Conservation (phyloP, 495 filamentous ascomycete species). For the Penicillium silybi region DNA sequence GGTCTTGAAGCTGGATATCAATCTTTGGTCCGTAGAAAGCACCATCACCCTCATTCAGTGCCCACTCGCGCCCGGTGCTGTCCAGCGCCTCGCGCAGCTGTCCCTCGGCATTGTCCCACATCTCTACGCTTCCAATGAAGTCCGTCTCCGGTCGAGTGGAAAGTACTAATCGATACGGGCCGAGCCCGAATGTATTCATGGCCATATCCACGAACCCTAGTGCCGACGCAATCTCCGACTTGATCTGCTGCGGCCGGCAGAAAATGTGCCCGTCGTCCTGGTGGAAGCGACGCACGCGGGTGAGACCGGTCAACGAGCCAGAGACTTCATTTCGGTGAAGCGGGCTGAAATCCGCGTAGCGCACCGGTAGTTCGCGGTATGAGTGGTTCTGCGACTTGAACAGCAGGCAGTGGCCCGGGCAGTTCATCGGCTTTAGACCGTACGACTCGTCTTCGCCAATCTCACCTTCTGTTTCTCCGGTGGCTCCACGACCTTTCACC, state of each 20-base stretch:
- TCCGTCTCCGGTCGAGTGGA: slow-evolving; percentile 75
- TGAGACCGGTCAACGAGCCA: slow-evolving; percentile 80
- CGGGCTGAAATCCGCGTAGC: slow-evolving; percentile 91
- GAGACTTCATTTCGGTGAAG: slow-evolving; percentile 89
- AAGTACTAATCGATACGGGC: slow-evolving; percentile 69
- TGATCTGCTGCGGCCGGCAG: slow-evolving; percentile 78
- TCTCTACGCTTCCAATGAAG: slow-evolving; percentile 71
- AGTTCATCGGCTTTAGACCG: slow-evolving; percentile 96
- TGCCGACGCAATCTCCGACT: slow-evolving; percentile 72
- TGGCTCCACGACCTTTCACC: slow-evolving; percentile 63
- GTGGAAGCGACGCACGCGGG: slow-evolving; percentile 87
- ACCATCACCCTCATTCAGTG: slow-evolving; percentile 74
- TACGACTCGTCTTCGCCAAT: slow-evolving; percentile 70
- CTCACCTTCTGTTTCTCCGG: slow-evolving; percentile 41
- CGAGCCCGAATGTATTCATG: slow-evolving; percentile 71
- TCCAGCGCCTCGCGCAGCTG: slow-evolving; percentile 69
- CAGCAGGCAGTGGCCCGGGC: slow-evolving; percentile 88
- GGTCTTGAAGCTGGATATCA: slow-evolving; percentile 79
- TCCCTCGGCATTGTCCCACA: slow-evolving; percentile 79
- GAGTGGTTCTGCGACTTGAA: slow-evolving; percentile 69
- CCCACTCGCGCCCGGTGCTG: slow-evolving; percentile 62
- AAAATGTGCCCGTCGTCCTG: slow-evolving; percentile 97
- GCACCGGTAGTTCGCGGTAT: slow-evolving; percentile 79
- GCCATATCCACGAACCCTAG: slow-evolving; percentile 76
- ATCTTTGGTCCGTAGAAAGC: slow-evolving; percentile 97